Percentiles rank a stretch among this genome's conserved stretches.
Conservation (phyloP, 768 basidiomycete genomes). For the Artomyces pyxidatus region DNA sequence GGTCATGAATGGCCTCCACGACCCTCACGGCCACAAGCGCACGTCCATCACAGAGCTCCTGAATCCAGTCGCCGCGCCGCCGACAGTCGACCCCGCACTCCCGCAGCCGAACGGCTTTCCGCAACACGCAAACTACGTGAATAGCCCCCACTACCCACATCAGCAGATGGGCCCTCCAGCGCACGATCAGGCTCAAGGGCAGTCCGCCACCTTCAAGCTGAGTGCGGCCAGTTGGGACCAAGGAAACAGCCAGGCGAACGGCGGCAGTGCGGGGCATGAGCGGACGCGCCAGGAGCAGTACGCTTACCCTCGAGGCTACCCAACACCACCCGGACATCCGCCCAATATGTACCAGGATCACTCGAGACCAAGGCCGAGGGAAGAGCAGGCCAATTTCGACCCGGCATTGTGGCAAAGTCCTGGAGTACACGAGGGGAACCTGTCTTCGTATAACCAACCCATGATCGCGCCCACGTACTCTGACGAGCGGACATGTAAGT, state of each 20-base stretch:
- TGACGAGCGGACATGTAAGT: conserved; percentile 50
- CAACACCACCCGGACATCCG: conserved; percentile 2
- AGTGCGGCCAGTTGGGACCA: conserved; percentile 55
- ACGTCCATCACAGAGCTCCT: conserved; percentile 44
- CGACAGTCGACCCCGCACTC: conserved; percentile 21
- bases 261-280: too few relatives aligned
- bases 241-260: conserved; percentile 26
- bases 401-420: conserved; percentile 23
- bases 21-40: conserved; percentile 33
- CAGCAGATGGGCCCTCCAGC: conserved; percentile 11
- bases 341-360: conserved; percentile 21
- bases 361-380: conserved; percentile 14
- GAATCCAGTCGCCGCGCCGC: conserved; percentile 35
- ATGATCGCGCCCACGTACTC: conserved; percentile 42
- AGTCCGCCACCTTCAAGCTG: conserved; percentile 39
- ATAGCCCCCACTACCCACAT: conserved; percentile 13
- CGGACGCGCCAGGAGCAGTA: conserved; percentile 3
- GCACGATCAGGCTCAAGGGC: conserved; percentile 1
- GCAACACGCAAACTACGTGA: conserved; percentile 6
- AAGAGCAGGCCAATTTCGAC: conserved; percentile 19
- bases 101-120: conserved; percentile 16
- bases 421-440: conserved; percentile 25
- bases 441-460: conserved; percentile 32
- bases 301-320: conserved; percentile 6
- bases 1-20: conserved; percentile 35